Base-by-base conservation (phyloP, 305 asterid genomes). In the Stenogyne calaminthoides region DNA sequence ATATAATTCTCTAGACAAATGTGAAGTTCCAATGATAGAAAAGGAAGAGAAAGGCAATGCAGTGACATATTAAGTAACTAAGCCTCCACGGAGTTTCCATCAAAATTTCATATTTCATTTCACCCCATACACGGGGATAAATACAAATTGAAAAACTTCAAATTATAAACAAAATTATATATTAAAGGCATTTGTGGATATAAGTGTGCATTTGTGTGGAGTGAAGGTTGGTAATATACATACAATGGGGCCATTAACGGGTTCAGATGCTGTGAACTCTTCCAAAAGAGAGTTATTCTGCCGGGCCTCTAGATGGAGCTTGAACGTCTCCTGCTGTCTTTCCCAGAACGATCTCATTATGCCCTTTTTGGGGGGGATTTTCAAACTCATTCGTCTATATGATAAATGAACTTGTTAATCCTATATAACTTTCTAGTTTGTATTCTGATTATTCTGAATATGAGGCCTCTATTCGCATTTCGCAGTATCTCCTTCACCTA, bases 171-270 rank as follows among this genome's bases (percentile, higher is more conserved):
- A 34, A 61, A 32, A 6, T 58, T 57, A 57, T 11, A 25, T 3
- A 56, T 20, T 14, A 29, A 59, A 59, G 20, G 11, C 20, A 59
- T 32, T 6, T 36, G 5, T 59, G 36, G 34, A 25, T 22, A 25
- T 18, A 11, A 3, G 20, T 15, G 22, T 49, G 56, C 9, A 6
- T 46, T 11, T 18, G 59, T 2, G 59, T 20, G 32, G 32, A 19
- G 36, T 9, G 34, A 27, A 5, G 14, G 3, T 6, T 57, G 63
- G 47, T 22, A 18, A 42, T 44, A 44, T 44, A 65, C 70, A 40
- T 64, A 64, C 69, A 22, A 65, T 42, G 42, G 57, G 58, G n/a
- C 70, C 70, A 65, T 65, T 42, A 22, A 44, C 22, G 25, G 70
- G 20, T 15, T 65, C 58, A 22, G 39, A 65, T 14, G 70, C 70